Base-by-base conservation (phyloP, 225 moss, liverwort and hornwort species). In the Marchantia polymorpha region DNA sequence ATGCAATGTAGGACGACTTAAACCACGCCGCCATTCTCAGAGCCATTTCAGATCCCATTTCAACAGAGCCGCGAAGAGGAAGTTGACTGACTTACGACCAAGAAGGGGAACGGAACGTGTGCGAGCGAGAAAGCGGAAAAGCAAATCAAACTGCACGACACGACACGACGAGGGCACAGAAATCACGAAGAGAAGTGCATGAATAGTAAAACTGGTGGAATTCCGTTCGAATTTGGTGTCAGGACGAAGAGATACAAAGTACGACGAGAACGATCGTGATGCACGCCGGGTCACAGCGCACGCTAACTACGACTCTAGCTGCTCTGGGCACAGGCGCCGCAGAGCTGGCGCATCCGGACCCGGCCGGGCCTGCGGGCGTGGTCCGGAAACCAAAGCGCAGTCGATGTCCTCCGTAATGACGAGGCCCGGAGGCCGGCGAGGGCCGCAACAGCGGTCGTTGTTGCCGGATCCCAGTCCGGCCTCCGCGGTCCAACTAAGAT, bases 401-500 rank as follows among this genome's bases (percentile, higher is more conserved):
- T n/a, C n/a, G n/a, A n/a, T n/a, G n/a, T 76, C 47, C 59, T 61
- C 27, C 69, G 6, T 69, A 73, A 39, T 55, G 27, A 76, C 59
- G 51, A 20, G 60, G 76, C 20, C 59, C 22, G 22, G 53, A 76
- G 46, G 58, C 22, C 54, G 39, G 5, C 39, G 39, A 39, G 10
- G 10, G 15, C 31, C 23, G 10, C 29, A 59, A 58, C 76, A 76
- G 55, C 26, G 26, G 10, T 59, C 65, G 52, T n/a, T n/a, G 50
- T 77, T 49, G 77, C 50, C 77, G 64, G 77, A 17, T 75, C 46
- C 59, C 64, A 77, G 2, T 39, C 39, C n/a, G n/a, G 39, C 29
- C 64, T 77, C 49, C 50, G 48, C 50, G 12, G 51, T 77, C 64
- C 64, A 77, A 49, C 48, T 26, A 63, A 64, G 49, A 64, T 50